Evolutionary conservation across 2,329 filamentous ascomycete genomes (phyloP).

Genomic region (Colletotrichum aenigma): DNA sequence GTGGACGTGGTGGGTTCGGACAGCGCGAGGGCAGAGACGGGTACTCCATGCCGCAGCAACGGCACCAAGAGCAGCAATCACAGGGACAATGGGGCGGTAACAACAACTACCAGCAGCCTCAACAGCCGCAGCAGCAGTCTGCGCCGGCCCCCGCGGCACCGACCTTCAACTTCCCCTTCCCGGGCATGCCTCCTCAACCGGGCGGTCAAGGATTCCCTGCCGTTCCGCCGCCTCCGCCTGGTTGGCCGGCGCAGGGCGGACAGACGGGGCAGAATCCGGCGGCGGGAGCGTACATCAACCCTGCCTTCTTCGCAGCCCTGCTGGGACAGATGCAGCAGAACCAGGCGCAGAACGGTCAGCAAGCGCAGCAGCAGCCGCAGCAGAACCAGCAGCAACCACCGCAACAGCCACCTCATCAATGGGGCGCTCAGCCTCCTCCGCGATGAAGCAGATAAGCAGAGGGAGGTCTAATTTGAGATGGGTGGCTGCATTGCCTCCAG

Average conservation of each 20-base stretch:
- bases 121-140: conserved; percentile 27
- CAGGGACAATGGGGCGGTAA: conserved; percentile 37
- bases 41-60: conserved; percentile 36
- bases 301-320: conserved; percentile 58
- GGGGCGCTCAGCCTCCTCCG: conserved; percentile 15
- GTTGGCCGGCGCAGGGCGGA: conserved; percentile 35
- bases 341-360: conserved; percentile 24
- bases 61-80: conserved; percentile 21
- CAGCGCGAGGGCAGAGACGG: conserved; percentile 42
- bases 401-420: conserved; percentile 22
- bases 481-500: neutral
- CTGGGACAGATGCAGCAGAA: conserved; percentile 48
- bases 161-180: conserved; percentile 48
- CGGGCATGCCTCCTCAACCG: conserved; percentile 43
- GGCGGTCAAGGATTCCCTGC: conserved; percentile 34
- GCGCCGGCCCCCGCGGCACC: conserved; percentile 29
- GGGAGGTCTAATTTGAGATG: neutral
- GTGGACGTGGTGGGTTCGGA: conserved; percentile 37
- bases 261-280: conserved; percentile 36
- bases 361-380: conserved; percentile 23
- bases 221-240: conserved; percentile 46
- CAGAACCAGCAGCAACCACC: conserved; percentile 28
- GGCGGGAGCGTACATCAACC: conserved; percentile 58
- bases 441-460: neutral
- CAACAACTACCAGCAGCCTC: neutral